A percentile compares a stretch with the other conserved stretches of the same genome.
These are phyloP conservation scores for Pulveroboletus sp. DNA, from an alignment of 768 basidiomycete species.

Conservation along the genomic window DNA sequence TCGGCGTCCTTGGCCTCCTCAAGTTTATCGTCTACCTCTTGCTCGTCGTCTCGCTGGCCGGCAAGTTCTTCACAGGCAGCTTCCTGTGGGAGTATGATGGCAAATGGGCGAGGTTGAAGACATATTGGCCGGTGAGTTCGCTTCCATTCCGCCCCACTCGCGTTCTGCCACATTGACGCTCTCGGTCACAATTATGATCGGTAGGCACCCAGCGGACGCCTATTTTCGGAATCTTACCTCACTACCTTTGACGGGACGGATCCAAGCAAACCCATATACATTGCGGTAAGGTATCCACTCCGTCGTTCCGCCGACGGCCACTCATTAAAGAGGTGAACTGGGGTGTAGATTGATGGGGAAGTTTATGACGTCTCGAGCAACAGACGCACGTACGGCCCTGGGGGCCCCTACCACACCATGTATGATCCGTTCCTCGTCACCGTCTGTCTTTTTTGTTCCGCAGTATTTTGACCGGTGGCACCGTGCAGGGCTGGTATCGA, in stretches of 20 bases:
- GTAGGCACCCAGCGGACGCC: slow-evolving; percentile 50
- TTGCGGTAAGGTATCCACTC: slow-evolving; percentile 58
- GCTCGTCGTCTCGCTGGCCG: slow-evolving; percentile 53
- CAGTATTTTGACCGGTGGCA: slow-evolving; percentile 24
- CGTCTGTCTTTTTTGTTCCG: slow-evolving; percentile 7
- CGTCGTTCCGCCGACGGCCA: not conserved
- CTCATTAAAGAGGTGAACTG: slow-evolving; percentile 9
- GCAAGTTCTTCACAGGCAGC: slow-evolving; percentile 85
- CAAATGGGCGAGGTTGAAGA: slow-evolving; percentile 56
- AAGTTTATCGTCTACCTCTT: slow-evolving; percentile 62
- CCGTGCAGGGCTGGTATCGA: slow-evolving; percentile 70
- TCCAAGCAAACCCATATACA: slow-evolving; percentile 65
- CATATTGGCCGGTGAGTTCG: slow-evolving; percentile 57
- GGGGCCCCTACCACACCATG: slow-evolving; percentile 79
- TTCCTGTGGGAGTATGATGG: slow-evolving; percentile 80
- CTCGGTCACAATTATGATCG: not conserved
- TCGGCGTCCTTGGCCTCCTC: slow-evolving; percentile 60
- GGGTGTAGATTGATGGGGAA: slow-evolving; percentile 76
- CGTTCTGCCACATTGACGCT: not conserved
- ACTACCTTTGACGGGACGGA: slow-evolving; percentile 68
- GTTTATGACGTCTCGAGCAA: slow-evolving; percentile 90
- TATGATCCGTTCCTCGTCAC: slow-evolving; percentile 28
- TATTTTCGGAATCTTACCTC: slow-evolving; percentile 74
- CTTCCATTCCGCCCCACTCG: not conserved
- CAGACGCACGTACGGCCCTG: slow-evolving; percentile 76